Conservation (phyloP, 177 flowering plant genomes). For the Vitis hybrid region DNA sequence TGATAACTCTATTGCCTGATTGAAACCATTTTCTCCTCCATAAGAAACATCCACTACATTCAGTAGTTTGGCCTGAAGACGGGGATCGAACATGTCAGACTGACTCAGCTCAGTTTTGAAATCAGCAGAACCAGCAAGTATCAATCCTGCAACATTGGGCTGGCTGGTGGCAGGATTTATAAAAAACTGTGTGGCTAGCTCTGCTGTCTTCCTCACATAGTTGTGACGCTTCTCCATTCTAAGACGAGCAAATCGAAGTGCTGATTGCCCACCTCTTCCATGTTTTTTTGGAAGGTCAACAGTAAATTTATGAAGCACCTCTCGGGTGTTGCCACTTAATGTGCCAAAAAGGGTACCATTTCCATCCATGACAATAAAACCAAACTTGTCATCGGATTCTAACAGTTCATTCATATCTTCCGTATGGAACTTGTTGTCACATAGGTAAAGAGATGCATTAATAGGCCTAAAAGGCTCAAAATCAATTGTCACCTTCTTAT, state of each 20-base stretch:
- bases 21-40: constrained; percentile 56
- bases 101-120: constrained; percentile 59
- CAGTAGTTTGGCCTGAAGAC: constrained; percentile 46
- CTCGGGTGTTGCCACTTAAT: too few species aligned
- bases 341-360: too few species aligned
- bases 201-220: constrained; percentile 57
- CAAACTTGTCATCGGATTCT: too few species aligned
- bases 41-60: constrained; percentile 45
- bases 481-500: too few species aligned
- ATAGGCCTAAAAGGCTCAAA: too few species aligned
- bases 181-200: constrained; percentile 54
- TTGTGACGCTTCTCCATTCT: constrained; percentile 62
- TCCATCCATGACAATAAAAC: too few species aligned
- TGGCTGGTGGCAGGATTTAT: constrained; percentile 58
- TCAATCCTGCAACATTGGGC: constrained; percentile 52
- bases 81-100: constrained; percentile 58
- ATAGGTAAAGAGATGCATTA: too few species aligned
- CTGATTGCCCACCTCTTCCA: constrained; percentile 63
- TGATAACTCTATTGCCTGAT: constrained; percentile 54
- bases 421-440: too few species aligned
- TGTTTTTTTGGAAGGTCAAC: constrained; percentile 60
- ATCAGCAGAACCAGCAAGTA: constrained; percentile 59
- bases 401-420: too few species aligned
- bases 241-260: constrained; percentile 56
- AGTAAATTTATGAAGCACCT: constrained; percentile 26